Conservation (phyloP, 202 grass and related monocot genomes). For the Miscanthus sacchariflorus region DNA sequence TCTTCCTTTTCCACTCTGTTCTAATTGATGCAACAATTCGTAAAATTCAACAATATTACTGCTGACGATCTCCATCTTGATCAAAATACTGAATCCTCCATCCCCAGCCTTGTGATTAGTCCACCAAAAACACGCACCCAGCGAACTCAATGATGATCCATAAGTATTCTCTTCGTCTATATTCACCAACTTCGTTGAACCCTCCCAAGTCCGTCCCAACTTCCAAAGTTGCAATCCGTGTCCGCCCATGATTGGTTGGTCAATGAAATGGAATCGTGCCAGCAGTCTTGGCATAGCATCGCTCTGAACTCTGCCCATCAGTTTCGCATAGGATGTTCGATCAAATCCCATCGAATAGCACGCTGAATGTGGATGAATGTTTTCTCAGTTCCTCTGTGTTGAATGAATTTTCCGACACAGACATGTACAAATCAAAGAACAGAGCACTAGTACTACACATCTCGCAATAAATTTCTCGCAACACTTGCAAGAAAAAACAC, state of each 20-base stretch:
- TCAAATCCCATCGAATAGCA: not conserved
- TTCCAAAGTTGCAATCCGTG: not conserved
- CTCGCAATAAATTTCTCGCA: not conserved
- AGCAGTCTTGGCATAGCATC: not conserved
- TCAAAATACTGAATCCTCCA: not conserved
- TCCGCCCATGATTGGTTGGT: not conserved
- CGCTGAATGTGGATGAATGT: not conserved
- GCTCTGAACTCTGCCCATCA: not conserved
- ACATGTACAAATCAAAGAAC: constrained; percentile 6
- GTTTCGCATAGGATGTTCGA: not conserved
- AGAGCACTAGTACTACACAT: not conserved
- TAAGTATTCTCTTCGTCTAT: too few species aligned
- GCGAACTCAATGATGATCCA: not conserved
- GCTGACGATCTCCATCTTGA: too few species aligned
- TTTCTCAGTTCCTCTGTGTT: not conserved
- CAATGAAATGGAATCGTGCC: not conserved
- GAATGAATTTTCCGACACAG: not conserved
- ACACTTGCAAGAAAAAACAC: not conserved
- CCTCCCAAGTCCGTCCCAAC: not conserved
- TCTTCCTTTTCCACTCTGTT: not conserved
- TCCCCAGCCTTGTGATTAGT: not conserved
- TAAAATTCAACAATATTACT: not conserved
- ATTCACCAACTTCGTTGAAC: not conserved
- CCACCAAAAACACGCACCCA: not conserved
- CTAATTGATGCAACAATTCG: not conserved